Conservation (phyloP, 768 basidiomycete species). For the Tricholoma saponaceum region DNA sequence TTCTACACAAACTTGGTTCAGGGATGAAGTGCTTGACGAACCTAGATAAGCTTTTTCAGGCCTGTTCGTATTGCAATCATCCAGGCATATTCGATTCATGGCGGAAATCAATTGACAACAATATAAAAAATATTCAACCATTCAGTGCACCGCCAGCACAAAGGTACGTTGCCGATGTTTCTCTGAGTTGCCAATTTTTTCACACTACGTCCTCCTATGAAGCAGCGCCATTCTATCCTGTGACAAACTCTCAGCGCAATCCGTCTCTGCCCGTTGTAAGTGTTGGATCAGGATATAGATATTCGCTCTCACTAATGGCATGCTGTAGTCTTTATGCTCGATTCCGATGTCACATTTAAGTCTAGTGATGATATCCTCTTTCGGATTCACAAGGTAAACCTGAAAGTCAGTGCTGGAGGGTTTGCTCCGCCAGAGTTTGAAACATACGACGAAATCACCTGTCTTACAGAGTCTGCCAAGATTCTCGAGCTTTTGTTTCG, state of each 20-base stretch:
- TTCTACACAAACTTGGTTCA: not conserved
- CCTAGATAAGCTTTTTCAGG: not conserved
- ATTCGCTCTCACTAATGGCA: not conserved
- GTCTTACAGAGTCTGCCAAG: not conserved
- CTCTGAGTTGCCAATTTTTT: not conserved
- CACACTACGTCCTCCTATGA: not conserved
- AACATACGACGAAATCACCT: too few relatives aligned
- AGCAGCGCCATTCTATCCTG: not conserved
- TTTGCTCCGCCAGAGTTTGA: constrained; percentile 24
- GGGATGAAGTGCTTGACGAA: not conserved
- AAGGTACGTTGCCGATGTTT: not conserved
- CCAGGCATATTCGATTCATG: not conserved
- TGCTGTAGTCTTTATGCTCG: constrained; percentile 18
- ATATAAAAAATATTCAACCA: not conserved
- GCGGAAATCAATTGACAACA: not conserved
- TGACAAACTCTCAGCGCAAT: not conserved
- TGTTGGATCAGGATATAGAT: not conserved
- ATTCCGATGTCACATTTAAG: constrained; percentile 25
- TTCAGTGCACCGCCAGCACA: not conserved
- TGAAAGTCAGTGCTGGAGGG: constrained; percentile 21
- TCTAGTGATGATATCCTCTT: constrained; percentile 26
- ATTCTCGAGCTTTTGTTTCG: constrained; percentile 1
- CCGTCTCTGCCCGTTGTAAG: not conserved
- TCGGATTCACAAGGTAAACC: constrained; percentile 22
- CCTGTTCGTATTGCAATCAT: not conserved